Evolutionary conservation across 805 yeast species (phyloP).

Genomic region (Alloascoidea africana): DNA sequence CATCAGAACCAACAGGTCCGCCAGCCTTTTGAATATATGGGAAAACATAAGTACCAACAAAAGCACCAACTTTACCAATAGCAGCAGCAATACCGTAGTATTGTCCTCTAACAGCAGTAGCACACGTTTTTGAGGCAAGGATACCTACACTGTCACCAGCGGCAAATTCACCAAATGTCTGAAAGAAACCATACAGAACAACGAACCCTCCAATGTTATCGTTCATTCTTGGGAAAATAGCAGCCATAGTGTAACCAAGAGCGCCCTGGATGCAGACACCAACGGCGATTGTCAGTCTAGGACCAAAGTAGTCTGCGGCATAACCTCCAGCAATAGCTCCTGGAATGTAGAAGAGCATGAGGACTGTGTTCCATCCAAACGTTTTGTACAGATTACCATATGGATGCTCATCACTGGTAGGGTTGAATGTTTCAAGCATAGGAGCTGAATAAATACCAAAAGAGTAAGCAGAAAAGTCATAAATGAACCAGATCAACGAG

Average conservation of each 20-base stretch:
- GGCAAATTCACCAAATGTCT: slow-evolving; percentile 83
- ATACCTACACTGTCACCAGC: slow-evolving; percentile 89
- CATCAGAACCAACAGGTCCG: slow-evolving; percentile 28
- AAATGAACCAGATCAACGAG: slow-evolving; percentile 77
- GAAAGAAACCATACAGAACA: slow-evolving; percentile 79
- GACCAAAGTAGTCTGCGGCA: slow-evolving; percentile 73
- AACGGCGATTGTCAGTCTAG: slow-evolving; percentile 55
- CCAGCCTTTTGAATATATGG: slow-evolving; percentile 57
- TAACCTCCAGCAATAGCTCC: slow-evolving; percentile 84
- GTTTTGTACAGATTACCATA: slow-evolving; percentile 52
- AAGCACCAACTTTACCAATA: slow-evolving; percentile 83
- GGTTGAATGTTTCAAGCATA: slow-evolving; percentile 43
- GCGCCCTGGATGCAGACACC: slow-evolving; percentile 67
- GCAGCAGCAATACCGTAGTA: slow-evolving; percentile 90
- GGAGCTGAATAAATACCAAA: slow-evolving; percentile 73
- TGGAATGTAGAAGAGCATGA: slow-evolving; percentile 79
- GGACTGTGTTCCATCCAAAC: slow-evolving; percentile 87
- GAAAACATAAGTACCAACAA: slow-evolving; percentile 79
- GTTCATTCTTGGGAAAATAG: slow-evolving; percentile 36
- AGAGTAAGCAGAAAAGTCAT: slow-evolving; percentile 79
- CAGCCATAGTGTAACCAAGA: slow-evolving; percentile 78
- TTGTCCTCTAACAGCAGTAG: slow-evolving; percentile 82
- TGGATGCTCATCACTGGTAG: too few relatives aligned
- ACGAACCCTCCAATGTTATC: slow-evolving; percentile 62
- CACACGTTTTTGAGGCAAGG: slow-evolving; percentile 72